Conservation (phyloP, 2,329 filamentous ascomycete species). For the Aspergillus ochraceoroseus region DNA sequence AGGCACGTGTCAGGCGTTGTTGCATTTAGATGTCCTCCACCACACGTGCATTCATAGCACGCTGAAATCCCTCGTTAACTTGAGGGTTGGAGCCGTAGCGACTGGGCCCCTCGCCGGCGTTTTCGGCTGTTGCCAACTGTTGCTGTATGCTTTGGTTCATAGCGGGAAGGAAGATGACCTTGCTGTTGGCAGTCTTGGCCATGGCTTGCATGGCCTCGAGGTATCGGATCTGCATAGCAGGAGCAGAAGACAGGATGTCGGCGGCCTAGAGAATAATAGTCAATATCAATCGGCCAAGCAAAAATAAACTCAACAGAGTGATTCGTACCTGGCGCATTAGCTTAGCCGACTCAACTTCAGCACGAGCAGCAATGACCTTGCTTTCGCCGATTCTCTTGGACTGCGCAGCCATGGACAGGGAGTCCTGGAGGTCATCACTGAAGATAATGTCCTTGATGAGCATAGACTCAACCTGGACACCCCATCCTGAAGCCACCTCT, state of each 20-base stretch:
- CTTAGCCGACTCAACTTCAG: slow-evolving; percentile 93
- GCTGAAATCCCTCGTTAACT: slow-evolving; percentile 62
- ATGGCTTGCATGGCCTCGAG: slow-evolving; percentile 98
- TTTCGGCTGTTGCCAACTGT: slow-evolving; percentile 48
- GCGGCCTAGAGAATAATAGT: slow-evolving; percentile 54
- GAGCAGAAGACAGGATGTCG: slow-evolving; percentile 84
- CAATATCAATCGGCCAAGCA: slow-evolving; percentile 6
- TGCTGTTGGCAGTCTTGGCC: slow-evolving; percentile 86
- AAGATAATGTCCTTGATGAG: slow-evolving; percentile 99
- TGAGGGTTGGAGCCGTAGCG: slow-evolving; percentile 44
- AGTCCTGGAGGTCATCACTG: slow-evolving; percentile 90
- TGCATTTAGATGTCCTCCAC: slow-evolving; percentile 73
- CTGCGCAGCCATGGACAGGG: slow-evolving; percentile 95
- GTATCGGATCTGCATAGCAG: slow-evolving; percentile 97
- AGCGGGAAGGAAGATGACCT: slow-evolving; percentile 77
- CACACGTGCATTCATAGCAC: slow-evolving; percentile 73
- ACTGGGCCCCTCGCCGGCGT: slow-evolving; percentile 54
- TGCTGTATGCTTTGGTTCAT: slow-evolving; percentile 55
- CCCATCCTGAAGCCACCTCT: slow-evolving; percentile 89
- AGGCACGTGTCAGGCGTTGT: slow-evolving; percentile 6
- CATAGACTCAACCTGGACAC: slow-evolving; percentile 95
- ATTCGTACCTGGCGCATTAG: slow-evolving; percentile 59
- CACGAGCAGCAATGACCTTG: slow-evolving; percentile 96
- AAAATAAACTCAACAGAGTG: neutral
- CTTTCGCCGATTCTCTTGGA: slow-evolving; percentile 97